phyloP scores from a whole-genome alignment of 2,329 filamentous ascomycete genomes.

The Hansfordia pulvinata region DNA sequence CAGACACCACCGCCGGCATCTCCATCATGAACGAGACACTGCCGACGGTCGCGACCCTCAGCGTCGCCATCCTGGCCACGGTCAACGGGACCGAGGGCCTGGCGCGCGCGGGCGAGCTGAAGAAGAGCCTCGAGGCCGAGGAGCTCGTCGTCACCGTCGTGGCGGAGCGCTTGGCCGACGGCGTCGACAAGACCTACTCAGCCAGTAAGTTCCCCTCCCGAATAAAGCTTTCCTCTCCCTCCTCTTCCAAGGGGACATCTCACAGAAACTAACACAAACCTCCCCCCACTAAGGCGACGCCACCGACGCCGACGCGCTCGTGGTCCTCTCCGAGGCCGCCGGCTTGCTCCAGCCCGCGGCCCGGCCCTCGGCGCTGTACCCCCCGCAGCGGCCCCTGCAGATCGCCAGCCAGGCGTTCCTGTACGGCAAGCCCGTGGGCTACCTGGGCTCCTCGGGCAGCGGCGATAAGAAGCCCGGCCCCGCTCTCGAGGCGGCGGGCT shows the following conservation, averaged over 20 bases:
- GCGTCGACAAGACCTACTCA: slow-evolving; percentile 51
- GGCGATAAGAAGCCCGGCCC: slow-evolving; percentile 9
- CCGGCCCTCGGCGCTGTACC: slow-evolving; percentile 41
- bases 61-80: slow-evolving; percentile 47
- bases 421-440: slow-evolving; percentile 58
- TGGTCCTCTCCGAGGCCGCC: slow-evolving; percentile 41
- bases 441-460: slow-evolving; percentile 30
- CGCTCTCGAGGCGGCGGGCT: slow-evolving; percentile 26
- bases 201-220: no score
- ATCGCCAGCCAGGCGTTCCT: slow-evolving; percentile 49
- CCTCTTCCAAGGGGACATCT: no score
- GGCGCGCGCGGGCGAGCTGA: slow-evolving; percentile 33
- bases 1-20: slow-evolving; percentile 50
- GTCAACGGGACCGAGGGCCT: slow-evolving; percentile 23
- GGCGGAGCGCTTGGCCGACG: slow-evolving; percentile 38
- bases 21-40: slow-evolving; percentile 45
- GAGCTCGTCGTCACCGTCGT: slow-evolving; percentile 47
- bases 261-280: no score
- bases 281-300: no score
- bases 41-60: slow-evolving; percentile 46
- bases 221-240: no score
- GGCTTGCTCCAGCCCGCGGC: slow-evolving; percentile 30
- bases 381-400: slow-evolving; percentile 46
- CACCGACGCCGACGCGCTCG: slow-evolving; percentile 46
- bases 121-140: slow-evolving; percentile 27